These are phyloP conservation scores for Sphaerosporella brunnea DNA, from an alignment of 495 filamentous ascomycete genomes.

Conservation along the genomic window DNA sequence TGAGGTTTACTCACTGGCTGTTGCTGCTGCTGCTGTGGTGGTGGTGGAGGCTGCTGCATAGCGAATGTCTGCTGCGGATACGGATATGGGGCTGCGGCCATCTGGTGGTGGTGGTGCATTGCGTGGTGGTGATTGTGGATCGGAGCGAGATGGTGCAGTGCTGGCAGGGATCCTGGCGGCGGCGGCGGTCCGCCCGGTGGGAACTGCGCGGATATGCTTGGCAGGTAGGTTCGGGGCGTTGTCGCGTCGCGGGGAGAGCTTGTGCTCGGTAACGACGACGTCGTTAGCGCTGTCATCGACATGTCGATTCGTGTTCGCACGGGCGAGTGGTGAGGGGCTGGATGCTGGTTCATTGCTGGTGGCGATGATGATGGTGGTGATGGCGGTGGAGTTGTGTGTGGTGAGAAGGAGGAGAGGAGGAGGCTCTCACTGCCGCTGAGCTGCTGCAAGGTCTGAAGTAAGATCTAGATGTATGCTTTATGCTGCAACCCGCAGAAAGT, in stretches of 20 bases:
- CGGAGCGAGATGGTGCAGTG: no score
- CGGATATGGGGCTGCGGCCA: no score
- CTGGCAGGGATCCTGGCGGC: background rate
- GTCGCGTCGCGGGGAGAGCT: background rate
- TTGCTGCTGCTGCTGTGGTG: no score
- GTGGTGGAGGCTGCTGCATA: no score
- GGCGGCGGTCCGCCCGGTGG: background rate
- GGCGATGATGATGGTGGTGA: no score
- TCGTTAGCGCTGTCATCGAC: slow-evolving; percentile 2
- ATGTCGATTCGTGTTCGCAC: slow-evolving; percentile 3
- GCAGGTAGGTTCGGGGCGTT: background rate
- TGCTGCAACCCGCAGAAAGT: no score
- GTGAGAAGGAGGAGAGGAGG: no score
- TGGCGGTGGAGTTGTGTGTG: no score
- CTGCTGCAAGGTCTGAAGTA: background rate
- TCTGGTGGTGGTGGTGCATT: background rate
- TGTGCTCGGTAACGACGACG: background rate
- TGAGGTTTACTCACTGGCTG: no score
- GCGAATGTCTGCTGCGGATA: no score
- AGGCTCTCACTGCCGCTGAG: no score
- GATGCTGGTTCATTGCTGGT: background rate
- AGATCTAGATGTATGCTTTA: background rate
- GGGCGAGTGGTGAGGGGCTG: background rate
- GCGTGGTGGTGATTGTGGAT: background rate
- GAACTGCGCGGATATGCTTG: background rate